phyloP scores from a whole-genome alignment of 2,329 filamentous ascomycete species.

The Venturia nashicola region DNA sequence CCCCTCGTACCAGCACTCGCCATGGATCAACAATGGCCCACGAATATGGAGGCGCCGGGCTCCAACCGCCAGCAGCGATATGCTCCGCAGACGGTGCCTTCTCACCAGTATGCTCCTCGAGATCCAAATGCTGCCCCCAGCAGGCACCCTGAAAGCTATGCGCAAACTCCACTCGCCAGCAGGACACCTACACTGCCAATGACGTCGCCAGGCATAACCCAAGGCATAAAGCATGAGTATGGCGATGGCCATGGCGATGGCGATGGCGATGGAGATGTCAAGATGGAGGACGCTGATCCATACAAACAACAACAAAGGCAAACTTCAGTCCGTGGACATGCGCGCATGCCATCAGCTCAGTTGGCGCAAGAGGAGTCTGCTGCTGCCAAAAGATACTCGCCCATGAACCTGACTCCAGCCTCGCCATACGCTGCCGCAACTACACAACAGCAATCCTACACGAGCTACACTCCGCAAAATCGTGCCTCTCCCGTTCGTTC shows the following conservation, averaged over 20 bases:
- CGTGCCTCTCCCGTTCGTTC: slow-evolving; percentile 71
- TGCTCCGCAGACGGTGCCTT: slow-evolving; percentile 11
- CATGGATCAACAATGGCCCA: slow-evolving; percentile 24
- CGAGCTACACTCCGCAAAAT: slow-evolving; percentile 35
- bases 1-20: neutral
- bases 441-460: slow-evolving; percentile 32
- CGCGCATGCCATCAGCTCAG: slow-evolving; percentile 65
- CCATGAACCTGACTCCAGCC: slow-evolving; percentile 82
- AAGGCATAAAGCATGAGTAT: slow-evolving; percentile 22
- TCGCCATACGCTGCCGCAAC: slow-evolving; percentile 60
- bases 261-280: slow-evolving; percentile 31
- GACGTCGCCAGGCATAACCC: slow-evolving; percentile 20
- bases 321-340: slow-evolving; percentile 64
- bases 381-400: slow-evolving; percentile 85
- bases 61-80: slow-evolving; percentile 13
- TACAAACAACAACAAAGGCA: slow-evolving; percentile 61
- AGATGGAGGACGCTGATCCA: slow-evolving; percentile 80
- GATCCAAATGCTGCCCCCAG: slow-evolving; percentile 17
- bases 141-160: slow-evolving; percentile 18
- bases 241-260: slow-evolving; percentile 28
- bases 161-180: slow-evolving; percentile 19
- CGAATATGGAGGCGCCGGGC: slow-evolving; percentile 20
- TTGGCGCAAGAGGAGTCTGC: slow-evolving; percentile 64
- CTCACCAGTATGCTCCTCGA: slow-evolving; percentile 11
- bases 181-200: slow-evolving; percentile 25